Evolutionary conservation across 2,329 filamentous ascomycete species (phyloP), one percentile per base, ranked within the genome.

Genomic region (Aspergillus glaucus): DNA sequence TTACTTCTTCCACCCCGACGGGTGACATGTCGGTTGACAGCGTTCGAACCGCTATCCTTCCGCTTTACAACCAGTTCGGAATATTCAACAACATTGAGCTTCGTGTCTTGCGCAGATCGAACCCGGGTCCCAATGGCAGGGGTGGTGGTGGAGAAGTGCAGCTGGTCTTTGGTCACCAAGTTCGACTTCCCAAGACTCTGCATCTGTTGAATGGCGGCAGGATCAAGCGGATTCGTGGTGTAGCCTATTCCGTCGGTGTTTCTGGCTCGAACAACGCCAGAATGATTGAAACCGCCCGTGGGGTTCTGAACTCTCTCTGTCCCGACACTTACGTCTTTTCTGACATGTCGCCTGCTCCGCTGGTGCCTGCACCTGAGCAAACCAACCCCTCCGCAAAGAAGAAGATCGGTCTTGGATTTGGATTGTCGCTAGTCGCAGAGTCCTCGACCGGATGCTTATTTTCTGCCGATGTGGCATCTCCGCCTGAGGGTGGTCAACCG

Each of bases 131-230:
- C 0, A 80, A 81, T 42, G 91, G 89, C 2, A 80, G 79, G 51
- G 88, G 89, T 24, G 93, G 92, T 36, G 90, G 88, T 39, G 93
- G 93, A 39, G 81, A 94, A 48, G 92, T 98, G n/a, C 91, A 96
- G 70, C 74, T 98, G 50, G 79, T 91, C 6, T 97, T 97, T 64
- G 90, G 88, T 17, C 91, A 92, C 67, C 93, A 98, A 71, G 86
- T 98, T 10, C 83, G 92, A 34, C 75, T 97, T 45, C 93, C 93
- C 9, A 95, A 95, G 75, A 98, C 93, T 34, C 75, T 98, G 65
- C 93, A 98, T 69, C 72, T 96, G 48, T 79, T 94, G 59, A 87
- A 82, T 54, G 83, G 91, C 0, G 93, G 93, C 6, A 79, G 88
- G 48, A 86, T 98, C 61, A 92, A 90, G 78, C 83, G 84, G 58